Base-by-base conservation (phyloP, 306 rosid species). In the Vicia villosa region DNA sequence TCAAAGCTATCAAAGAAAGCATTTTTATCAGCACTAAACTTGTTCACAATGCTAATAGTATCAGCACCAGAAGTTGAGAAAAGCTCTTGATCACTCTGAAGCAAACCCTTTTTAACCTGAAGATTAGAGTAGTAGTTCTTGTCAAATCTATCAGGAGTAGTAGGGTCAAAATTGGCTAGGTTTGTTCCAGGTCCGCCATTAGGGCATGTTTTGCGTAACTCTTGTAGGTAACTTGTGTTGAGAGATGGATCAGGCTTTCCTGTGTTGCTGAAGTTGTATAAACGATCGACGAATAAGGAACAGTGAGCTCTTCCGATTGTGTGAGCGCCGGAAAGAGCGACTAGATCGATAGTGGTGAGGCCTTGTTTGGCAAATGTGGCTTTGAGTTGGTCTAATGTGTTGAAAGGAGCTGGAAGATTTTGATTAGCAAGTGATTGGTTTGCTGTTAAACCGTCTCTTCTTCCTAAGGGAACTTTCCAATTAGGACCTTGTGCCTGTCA, bases 391-490 rank as follows among this genome's bases (percentile, higher is more conserved):
- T 63, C 76, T 5, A 84, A 20, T 3, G 66, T 5, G 4, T 6
- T 3, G 17, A 13, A 9, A n/a, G 92, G 84, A 69, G 32, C 19
- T 7, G 92, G 92, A 72, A 87, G 82, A 50, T 38, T 61, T 9
- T 0, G 1, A 24, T 67, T 36, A 5, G 86, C 89, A 7, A 63
- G 56, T 0, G 63, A 57, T 32, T 45, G 15, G 8, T 81, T 81
- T 0, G 91, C 85, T 8, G 81, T 81, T 32, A 50, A 17, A 69
- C 86, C 65, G 32, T 83, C 88, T 30, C 86, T 79, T 81, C 91
- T 74, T 81, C 91, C 88, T 32, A 84, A 15, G 0, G 56, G 81
- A 46, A 79, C 81, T 19, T 21, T 5, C 86, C 90, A 86, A n/a
- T 62, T 14, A 0, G 77, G 83, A 3, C 87, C 92, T 7, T 30